phyloP scores from a whole-genome alignment of 1,284 basidiomycete species.

The Rhodotorula sp. region DNA sequence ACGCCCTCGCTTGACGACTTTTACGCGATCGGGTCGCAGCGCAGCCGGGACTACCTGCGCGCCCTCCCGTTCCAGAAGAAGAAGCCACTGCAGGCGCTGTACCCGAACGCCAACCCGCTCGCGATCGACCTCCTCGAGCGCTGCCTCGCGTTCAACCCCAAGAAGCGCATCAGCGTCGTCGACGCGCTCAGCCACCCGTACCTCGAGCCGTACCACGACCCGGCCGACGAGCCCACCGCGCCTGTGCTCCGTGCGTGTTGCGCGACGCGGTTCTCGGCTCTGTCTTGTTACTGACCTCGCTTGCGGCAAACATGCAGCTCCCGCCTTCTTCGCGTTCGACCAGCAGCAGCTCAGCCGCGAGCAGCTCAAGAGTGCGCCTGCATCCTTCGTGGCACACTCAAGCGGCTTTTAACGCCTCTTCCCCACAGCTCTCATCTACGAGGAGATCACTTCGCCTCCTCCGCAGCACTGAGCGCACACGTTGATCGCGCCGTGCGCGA shows the following conservation, averaged over 20 bases:
- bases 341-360: conserved; percentile 56
- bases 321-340: conserved; percentile 85
- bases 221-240: conserved; percentile 44
- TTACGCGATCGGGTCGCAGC: conserved; percentile 68
- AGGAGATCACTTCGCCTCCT: conserved; percentile 50
- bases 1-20: conserved; percentile 64
- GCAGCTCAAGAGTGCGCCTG: conserved; percentile 54
- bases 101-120: conserved; percentile 79
- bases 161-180: conserved; percentile 46
- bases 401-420: too few relatives aligned
- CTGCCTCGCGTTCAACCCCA: conserved; percentile 48
- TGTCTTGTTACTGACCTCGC: too few relatives aligned
- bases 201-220: conserved; percentile 45
- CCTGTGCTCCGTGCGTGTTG: conserved; percentile 37
- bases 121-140: conserved; percentile 88
- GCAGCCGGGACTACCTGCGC: conserved; percentile 88
- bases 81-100: conserved; percentile 64
- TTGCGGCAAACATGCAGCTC: conserved; percentile 61
- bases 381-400: background rate
- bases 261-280: too few relatives aligned
- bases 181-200: conserved; percentile 46
- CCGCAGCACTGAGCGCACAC: conserved; percentile 16
- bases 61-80: conserved; percentile 89
- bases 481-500: background rate
- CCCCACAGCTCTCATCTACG: conserved; percentile 52